phyloP scores from a whole-genome alignment of 2,329 filamentous ascomycete species.

The Fusarium devonianum region DNA sequence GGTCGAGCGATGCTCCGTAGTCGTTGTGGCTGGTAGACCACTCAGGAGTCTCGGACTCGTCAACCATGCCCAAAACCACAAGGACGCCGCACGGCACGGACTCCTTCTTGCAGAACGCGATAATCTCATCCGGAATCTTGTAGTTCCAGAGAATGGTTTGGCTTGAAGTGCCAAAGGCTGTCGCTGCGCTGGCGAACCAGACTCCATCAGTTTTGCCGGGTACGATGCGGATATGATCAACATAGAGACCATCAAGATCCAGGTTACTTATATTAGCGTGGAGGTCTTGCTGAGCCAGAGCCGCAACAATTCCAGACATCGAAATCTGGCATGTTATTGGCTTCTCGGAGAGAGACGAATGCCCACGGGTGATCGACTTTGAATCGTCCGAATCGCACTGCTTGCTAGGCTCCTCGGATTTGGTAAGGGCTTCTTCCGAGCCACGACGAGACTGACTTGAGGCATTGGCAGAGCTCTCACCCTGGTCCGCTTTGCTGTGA shows the following conservation, averaged over 20 bases:
- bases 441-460: background rate
- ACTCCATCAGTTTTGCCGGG: conserved; percentile 47
- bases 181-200: conserved; percentile 66
- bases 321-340: conserved; percentile 60
- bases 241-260: conserved; percentile 50
- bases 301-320: conserved; percentile 54
- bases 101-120: conserved; percentile 58
- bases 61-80: conserved; percentile 60
- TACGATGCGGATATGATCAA: conserved; percentile 55
- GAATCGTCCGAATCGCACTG: conserved; percentile 32
- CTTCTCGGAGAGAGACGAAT: conserved; percentile 32
- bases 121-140: conserved; percentile 60
- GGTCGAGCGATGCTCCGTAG: conserved; percentile 43
- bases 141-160: conserved; percentile 68
- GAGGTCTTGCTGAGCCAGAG: conserved; percentile 50
- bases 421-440: conserved; percentile 2
- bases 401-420: conserved; percentile 2
- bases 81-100: conserved; percentile 67
- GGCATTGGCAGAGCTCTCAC: background rate
- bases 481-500: background rate
- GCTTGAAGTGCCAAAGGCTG: conserved; percentile 61
- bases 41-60: conserved; percentile 60
- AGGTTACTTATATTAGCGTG: conserved; percentile 30
- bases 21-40: conserved; percentile 58
- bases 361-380: conserved; percentile 48